Percentiles rank a stretch among this genome's conserved stretches.
Evolutionary conservation across 2,329 filamentous ascomycete genomes (phyloP).

Genomic region (Beauveria varroae): DNA sequence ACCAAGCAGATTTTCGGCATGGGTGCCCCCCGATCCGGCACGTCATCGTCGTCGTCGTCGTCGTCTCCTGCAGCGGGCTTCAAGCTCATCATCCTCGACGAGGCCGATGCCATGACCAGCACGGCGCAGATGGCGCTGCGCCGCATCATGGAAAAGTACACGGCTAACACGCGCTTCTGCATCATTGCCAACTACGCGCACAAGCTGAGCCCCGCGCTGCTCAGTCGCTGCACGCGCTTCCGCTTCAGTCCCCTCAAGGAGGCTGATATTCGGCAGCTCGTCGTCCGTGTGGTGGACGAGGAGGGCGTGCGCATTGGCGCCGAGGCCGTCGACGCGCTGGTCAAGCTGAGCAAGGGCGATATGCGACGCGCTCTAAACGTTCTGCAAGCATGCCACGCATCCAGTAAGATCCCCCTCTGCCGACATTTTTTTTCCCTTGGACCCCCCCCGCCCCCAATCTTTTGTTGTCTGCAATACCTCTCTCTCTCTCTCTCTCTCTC

Average conservation of each 20-base stretch:
- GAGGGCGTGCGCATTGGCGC: conserved; percentile 77
- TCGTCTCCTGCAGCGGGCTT: conserved; percentile 57
- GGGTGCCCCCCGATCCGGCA: conserved; percentile 28
- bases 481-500: neutral
- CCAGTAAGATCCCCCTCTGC: conserved; percentile 48
- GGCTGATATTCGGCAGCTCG: conserved; percentile 71
- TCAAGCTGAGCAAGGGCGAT: conserved; percentile 85
- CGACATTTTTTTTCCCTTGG: too few relatives aligned
- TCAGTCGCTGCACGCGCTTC: conserved; percentile 92
- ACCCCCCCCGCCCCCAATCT: neutral
- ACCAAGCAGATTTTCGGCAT: conserved; percentile 91
- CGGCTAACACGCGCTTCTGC: conserved; percentile 93
- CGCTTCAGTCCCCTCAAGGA: conserved; percentile 92
- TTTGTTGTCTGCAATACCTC: neutral
- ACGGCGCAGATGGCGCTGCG: conserved; percentile 96
- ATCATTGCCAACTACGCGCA: conserved; percentile 99
- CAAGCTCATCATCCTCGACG: conserved; percentile 96
- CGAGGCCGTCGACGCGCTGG: conserved; percentile 75
- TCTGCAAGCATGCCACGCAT: conserved; percentile 91
- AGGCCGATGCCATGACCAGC: conserved; percentile 99
- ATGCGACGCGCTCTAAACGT: conserved; percentile 95
- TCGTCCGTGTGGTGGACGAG: conserved; percentile 83
- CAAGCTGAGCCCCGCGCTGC: conserved; percentile 85
- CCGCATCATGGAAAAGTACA: conserved; percentile 99
- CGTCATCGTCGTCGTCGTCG: conserved; percentile 20